A percentile compares a stretch with the other conserved stretches of the same genome.
phyloP scores from a whole-genome alignment of 176 grass and related monocot species.

The Poa annua region DNA sequence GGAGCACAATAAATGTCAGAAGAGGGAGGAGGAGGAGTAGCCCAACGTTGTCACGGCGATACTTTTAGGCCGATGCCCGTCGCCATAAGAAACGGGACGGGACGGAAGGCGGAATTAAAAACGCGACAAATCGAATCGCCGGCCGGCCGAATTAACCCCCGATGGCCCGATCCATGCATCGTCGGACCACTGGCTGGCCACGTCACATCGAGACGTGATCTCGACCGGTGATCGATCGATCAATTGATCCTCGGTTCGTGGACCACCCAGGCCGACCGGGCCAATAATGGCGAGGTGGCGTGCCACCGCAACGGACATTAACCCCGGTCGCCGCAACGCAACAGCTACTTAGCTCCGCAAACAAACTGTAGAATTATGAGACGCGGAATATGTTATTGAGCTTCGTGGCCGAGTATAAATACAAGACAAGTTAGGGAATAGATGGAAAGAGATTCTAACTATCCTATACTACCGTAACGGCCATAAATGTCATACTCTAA shows the following conservation, averaged over 20 bases:
- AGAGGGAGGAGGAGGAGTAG: no score
- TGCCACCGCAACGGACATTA: conserved; percentile 36
- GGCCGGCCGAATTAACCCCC: background rate
- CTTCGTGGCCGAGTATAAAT: no score
- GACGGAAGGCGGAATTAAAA: conserved; percentile 6
- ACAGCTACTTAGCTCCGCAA: no score
- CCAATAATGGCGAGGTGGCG: conserved; percentile 52
- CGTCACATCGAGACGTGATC: background rate
- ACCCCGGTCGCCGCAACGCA: background rate
- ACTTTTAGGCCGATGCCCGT: background rate
- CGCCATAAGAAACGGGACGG: background rate
- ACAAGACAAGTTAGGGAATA: no score
- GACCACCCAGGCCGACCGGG: conserved; percentile 31
- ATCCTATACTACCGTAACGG: no score
- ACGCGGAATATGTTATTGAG: no score
- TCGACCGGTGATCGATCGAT: background rate
- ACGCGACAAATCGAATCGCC: conserved; percentile 48
- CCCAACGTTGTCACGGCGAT: background rate
- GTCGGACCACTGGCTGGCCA: background rate
- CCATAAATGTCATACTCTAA: no score
- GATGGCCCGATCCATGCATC: no score
- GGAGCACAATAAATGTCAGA: conserved; percentile 7
- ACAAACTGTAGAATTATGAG: no score
- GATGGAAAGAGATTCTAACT: no score
- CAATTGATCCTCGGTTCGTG: background rate